Base-by-base conservation (phyloP, 2,329 filamentous ascomycete genomes). In the Pyrenophora teres region DNA sequence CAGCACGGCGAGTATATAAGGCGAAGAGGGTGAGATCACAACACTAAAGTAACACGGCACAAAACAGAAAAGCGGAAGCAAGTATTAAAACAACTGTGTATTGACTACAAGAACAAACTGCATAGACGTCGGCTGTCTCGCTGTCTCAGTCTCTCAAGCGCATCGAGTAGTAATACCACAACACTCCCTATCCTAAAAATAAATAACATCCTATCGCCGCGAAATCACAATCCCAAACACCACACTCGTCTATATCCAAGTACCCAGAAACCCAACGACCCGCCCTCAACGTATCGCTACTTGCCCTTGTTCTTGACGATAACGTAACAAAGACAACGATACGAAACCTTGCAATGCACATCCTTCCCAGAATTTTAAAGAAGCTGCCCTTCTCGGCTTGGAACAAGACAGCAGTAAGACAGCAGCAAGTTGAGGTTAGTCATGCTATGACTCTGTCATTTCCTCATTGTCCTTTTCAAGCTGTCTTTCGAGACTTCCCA, bases 401-500 rank as follows among this genome's bases (percentile, higher is more conserved):
- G 32, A 18, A 13, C n/a, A 13, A 38, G 16, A 38, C 23, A 21
- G 2, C 38, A n/a, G n/a, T 13, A 48, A 40, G 23, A 21, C 23
- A 21, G 2, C 38, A n/a, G n/a, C n/a, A 48, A 36, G 23, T 47
- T 18, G 18, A 16, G 8, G 21, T 42, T 37, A 12, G 33, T 21
- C 44, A 21, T 18, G 38, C 51, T 49, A 64, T 15, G 53, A 55
- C 42, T 42, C 57, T 49, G 52, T 43, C 46, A 58, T 58, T 3
- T 59, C 55, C 27, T 65, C 54, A 44, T 62, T 64, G 33, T 70
- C 67, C 44, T 70, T 66, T 19, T 74, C 71, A 39, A 79, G 56
- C 47, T 78, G 78, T 19, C 72, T 73, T 57, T 81, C 79, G 19
- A 81, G 59, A 48, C 75, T 80, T 31, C 76, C 78, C 23, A 81